These are phyloP conservation scores for Trametes elegans DNA, from an alignment of 768 basidiomycete genomes.

Conservation along the genomic window DNA sequence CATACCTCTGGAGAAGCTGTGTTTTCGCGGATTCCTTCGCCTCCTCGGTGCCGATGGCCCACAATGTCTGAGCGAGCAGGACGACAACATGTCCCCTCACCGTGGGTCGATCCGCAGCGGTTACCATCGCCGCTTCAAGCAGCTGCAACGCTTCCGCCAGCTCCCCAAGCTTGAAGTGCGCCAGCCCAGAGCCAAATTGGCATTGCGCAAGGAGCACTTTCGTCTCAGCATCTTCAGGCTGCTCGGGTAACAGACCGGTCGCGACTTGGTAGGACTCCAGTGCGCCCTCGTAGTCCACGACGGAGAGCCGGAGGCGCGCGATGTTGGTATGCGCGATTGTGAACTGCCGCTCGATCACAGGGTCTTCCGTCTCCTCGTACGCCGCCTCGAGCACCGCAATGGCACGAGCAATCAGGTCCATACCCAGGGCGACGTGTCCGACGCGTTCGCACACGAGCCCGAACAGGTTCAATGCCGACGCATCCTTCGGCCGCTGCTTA, in stretches of 20 bases:
- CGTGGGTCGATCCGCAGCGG: slow-evolving; percentile 44
- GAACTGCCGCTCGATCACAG: slow-evolving; percentile 73
- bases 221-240: slow-evolving; percentile 34
- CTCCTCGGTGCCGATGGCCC: slow-evolving; percentile 77
- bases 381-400: slow-evolving; percentile 76
- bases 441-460: slow-evolving; percentile 85
- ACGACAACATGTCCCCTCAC: slow-evolving; percentile 71
- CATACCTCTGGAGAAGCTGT: slow-evolving; percentile 80
- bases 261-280: slow-evolving; percentile 70
- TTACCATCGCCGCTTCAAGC: slow-evolving; percentile 67
- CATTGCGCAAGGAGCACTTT: slow-evolving; percentile 56
- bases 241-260: slow-evolving; percentile 63
- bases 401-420: slow-evolving; percentile 54
- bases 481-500: slow-evolving; percentile 62
- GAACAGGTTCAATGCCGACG: slow-evolving; percentile 77
- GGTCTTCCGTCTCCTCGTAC: slow-evolving; percentile 87
- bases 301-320: slow-evolving; percentile 70
- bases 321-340: slow-evolving; percentile 79
- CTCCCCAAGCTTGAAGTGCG: slow-evolving; percentile 63
- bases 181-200: slow-evolving; percentile 70
- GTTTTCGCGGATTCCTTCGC: slow-evolving; percentile 74
- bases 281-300: slow-evolving; percentile 56
- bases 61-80: slow-evolving; percentile 81
- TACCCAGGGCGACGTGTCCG: slow-evolving; percentile 63
- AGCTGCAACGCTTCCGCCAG: slow-evolving; percentile 57